Conservation (phyloP, 2,329 filamentous ascomycete genomes). For the Botryosphaeria agaves region DNA sequence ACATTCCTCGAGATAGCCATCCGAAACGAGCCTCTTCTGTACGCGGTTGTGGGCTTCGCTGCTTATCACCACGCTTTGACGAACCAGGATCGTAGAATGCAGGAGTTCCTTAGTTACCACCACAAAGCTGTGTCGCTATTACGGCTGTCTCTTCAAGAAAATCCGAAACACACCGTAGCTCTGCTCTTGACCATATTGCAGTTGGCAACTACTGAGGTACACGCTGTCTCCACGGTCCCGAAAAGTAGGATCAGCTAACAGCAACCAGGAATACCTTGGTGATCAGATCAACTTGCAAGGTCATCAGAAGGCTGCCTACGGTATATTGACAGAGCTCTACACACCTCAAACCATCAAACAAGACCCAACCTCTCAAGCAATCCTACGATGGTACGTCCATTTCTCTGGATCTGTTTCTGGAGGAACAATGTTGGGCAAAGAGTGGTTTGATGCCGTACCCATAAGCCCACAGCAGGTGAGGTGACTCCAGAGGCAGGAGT, state of each 20-base stretch:
- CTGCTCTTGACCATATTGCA: constrained; percentile 80
- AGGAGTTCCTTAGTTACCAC: constrained; percentile 77
- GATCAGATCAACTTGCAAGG: constrained; percentile 91
- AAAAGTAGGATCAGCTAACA: constrained; percentile 3
- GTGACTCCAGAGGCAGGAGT: no score
- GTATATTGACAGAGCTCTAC: constrained; percentile 63
- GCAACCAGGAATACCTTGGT: constrained; percentile 66
- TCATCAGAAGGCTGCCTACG: constrained; percentile 77
- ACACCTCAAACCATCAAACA: constrained; percentile 58
- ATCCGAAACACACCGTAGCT: constrained; percentile 51
- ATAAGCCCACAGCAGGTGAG: no score
- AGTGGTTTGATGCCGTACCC: constrained; percentile 60
- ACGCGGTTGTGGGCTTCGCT: constrained; percentile 74
- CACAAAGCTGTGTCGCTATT: constrained; percentile 71
- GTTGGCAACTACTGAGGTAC: constrained; percentile 81
- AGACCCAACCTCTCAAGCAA: constrained; percentile 51
- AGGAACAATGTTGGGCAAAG: constrained; percentile 51
- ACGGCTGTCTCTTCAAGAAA: constrained; percentile 50
- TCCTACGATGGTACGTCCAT: constrained; percentile 76
- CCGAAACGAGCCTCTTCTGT: constrained; percentile 63
- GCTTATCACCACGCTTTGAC: constrained; percentile 69
- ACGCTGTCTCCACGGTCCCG: no score
- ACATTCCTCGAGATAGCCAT: constrained; percentile 57
- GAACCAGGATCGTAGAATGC: constrained; percentile 53
- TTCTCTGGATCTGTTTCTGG: constrained; percentile 81